Conservation (phyloP, 208 protist species). For the Trypanosoma caninum region DNA sequence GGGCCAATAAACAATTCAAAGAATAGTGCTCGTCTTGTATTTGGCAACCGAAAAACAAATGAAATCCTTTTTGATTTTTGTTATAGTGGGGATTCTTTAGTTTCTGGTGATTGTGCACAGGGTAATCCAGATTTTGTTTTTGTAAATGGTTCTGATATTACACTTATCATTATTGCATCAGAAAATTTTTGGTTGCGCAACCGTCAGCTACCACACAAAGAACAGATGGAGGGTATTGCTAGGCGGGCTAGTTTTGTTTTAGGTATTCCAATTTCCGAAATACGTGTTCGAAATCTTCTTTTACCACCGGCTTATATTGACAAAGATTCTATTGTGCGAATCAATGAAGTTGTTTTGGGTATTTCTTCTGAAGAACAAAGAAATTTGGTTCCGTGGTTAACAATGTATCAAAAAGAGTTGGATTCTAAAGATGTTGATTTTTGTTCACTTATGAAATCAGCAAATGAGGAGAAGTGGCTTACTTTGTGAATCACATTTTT, state of each 20-base stretch:
- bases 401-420: conserved; percentile 71
- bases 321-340: conserved; percentile 48
- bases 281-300: conserved; percentile 70
- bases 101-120: conserved; percentile 58
- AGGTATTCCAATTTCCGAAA: conserved; percentile 62
- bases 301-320: conserved; percentile 77
- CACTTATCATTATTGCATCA: conserved; percentile 78
- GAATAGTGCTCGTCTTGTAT: conserved; percentile 33
- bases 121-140: conserved; percentile 82
- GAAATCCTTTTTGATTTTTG: conserved; percentile 79
- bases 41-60: conserved; percentile 22
- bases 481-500: conserved; percentile 42
- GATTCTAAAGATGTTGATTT: conserved; percentile 76
- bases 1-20: conserved; percentile 8
- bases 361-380: conserved; percentile 25
- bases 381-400: conserved; percentile 51
- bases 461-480: conserved; percentile 78
- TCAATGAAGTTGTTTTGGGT: conserved; percentile 48
- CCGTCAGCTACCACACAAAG: conserved; percentile 72
- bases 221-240: conserved; percentile 84
- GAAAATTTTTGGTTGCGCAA: conserved; percentile 80
- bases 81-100: conserved; percentile 51
- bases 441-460: conserved; percentile 52
- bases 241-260: conserved; percentile 74
- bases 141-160: conserved; percentile 58